Percentiles rank a stretch among this genome's conserved stretches.
Conservation (phyloP, 1,284 basidiomycete species). For the Heterobasidion annosum region DNA sequence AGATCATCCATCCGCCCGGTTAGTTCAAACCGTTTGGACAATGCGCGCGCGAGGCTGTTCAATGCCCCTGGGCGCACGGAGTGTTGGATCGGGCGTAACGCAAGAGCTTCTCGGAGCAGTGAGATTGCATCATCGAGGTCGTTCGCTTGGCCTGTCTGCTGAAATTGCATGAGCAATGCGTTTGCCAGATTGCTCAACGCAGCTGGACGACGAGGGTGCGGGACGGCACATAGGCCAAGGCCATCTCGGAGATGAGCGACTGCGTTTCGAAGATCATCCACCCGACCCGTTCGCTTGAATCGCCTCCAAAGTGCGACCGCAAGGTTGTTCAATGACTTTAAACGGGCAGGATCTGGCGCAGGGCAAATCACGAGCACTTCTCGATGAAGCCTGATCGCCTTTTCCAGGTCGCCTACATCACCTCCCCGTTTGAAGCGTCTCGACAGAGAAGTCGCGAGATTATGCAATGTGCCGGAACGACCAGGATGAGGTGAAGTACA, state of each 20-base stretch:
- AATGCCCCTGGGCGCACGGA: neutral
- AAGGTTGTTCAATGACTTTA: neutral
- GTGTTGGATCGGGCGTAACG: neutral
- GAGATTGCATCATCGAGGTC: neutral
- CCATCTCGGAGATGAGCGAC: neutral
- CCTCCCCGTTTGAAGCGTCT: neutral
- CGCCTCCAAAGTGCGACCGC: neutral
- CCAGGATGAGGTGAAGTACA: neutral
- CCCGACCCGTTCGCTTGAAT: neutral
- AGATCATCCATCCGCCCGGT: neutral
- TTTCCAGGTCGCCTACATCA: neutral
- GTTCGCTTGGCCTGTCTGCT: neutral
- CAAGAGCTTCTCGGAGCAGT: neutral
- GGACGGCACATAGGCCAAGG: neutral
- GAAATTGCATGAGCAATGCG: neutral
- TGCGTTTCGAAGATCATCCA: neutral
- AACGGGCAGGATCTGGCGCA: neutral
- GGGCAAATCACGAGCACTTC: neutral
- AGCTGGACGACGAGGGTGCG: neutral
- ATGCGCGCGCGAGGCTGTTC: neutral
- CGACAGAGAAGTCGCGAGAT: neutral
- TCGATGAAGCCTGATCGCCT: neutral
- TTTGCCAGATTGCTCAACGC: neutral
- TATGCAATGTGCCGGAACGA: neutral
- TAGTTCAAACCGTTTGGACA: neutral